These are phyloP conservation scores for Lecanicillium sp. DNA, from an alignment of 2,329 filamentous ascomycete genomes.

Conservation along the genomic window DNA sequence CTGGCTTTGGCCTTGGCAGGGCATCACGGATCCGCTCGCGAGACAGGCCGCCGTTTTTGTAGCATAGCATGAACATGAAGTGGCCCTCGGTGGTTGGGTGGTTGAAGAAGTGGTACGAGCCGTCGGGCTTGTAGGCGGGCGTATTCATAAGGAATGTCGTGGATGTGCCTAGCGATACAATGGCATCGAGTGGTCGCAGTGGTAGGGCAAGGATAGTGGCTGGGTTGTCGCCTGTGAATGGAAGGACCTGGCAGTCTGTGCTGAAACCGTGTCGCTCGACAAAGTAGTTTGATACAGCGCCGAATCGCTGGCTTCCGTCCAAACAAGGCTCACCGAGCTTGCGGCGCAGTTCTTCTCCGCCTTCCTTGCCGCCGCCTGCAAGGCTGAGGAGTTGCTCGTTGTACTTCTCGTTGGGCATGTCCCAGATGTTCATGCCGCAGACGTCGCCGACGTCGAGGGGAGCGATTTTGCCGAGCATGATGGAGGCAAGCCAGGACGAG, in stretches of 20 bases:
- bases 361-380: constrained; percentile 54
- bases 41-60: constrained; percentile 94
- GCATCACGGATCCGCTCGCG: constrained; percentile 82
- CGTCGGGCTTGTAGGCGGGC: constrained; percentile 80
- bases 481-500: constrained; percentile 86
- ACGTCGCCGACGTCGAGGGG: constrained; percentile 92
- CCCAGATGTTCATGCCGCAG: constrained; percentile 95
- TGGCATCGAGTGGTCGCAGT: constrained; percentile 79
- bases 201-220: constrained; percentile 89
- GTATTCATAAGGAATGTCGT: constrained; percentile 98
- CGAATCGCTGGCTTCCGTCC: constrained; percentile 75
- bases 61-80: constrained; percentile 99
- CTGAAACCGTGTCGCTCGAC: constrained; percentile 70
- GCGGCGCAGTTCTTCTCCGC: constrained; percentile 52
- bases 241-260: constrained; percentile 64
- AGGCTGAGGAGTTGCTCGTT: constrained; percentile 67
- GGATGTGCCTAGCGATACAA: constrained; percentile 88
- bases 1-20: constrained; percentile 47
- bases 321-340: constrained; percentile 76
- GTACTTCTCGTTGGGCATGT: constrained; percentile 68
- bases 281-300: constrained; percentile 71
- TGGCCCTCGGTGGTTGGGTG: constrained; percentile 83
- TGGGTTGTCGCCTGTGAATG: constrained; percentile 94
- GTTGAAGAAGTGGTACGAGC: constrained; percentile 95
- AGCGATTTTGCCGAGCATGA: constrained; percentile 78